A percentile compares a stretch with the other conserved stretches of the same genome.
Evolutionary conservation across 176 grass and related monocot genomes (phyloP).

Genomic region (Puya raimondii): DNA sequence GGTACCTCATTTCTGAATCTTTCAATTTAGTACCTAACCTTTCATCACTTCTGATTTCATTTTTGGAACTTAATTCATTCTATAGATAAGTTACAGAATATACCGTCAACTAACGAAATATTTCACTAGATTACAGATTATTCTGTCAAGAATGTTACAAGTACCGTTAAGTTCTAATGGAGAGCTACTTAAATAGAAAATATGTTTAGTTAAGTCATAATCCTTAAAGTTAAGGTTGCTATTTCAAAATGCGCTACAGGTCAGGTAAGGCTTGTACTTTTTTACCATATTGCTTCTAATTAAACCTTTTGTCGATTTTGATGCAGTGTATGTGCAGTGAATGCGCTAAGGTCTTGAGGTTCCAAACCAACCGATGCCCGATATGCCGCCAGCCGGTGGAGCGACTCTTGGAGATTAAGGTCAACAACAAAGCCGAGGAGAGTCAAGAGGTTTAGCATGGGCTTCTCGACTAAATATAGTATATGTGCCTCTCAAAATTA

Average conservation of each 20-base stretch:
- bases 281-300: background rate
- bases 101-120: no score
- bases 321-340: constrained; percentile 94
- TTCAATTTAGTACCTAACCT: no score
- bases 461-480: background rate
- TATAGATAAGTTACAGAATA: no score
- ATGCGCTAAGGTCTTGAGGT: constrained; percentile 94
- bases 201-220: no score
- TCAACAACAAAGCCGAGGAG: constrained; percentile 71
- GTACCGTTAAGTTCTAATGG: background rate
- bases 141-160: no score
- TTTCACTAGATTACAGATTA: no score
- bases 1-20: no score
- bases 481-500: constrained; percentile 2
- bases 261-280: background rate
- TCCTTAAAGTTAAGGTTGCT: no score
- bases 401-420: constrained; percentile 81
- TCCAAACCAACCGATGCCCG: constrained; percentile 78
- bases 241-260: background rate
- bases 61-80: no score
- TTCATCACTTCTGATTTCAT: no score
- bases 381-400: constrained; percentile 94
- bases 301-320: constrained; percentile 2
- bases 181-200: no score
- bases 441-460: constrained; percentile 37